These are phyloP conservation scores for Lumnitzera racemosa DNA, from an alignment of 345 rosid species.

Conservation along the genomic window DNA sequence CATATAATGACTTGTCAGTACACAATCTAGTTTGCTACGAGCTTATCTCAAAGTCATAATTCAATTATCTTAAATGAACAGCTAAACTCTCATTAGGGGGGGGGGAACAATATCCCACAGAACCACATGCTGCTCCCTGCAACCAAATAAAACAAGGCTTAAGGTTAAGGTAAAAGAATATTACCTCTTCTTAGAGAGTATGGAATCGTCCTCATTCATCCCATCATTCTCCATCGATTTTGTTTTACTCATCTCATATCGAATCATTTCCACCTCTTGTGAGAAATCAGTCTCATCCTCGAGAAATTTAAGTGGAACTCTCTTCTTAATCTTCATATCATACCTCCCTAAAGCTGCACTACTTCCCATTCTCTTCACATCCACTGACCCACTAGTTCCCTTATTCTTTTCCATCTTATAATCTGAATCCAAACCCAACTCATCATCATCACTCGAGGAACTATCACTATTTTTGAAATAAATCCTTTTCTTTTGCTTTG, in stretches of 20 bases:
- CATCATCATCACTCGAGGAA: slow-evolving; percentile 62
- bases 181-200: slow-evolving; percentile 60
- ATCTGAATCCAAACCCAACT: slow-evolving; percentile 21
- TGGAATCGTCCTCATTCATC: slow-evolving; percentile 22
- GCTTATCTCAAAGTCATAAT: too few relatives aligned
- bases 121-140: too few relatives aligned
- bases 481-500: slow-evolving; percentile 11
- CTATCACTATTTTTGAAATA: slow-evolving; percentile 31
- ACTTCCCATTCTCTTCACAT: slow-evolving; percentile 50
- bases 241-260: slow-evolving; percentile 46
- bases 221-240: slow-evolving; percentile 29
- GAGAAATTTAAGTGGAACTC: slow-evolving; percentile 48
- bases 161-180: neutral
- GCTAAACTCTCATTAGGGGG: too few relatives aligned
- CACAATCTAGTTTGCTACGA: too few relatives aligned
- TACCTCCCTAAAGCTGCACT: slow-evolving; percentile 68
- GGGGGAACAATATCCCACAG: too few relatives aligned
- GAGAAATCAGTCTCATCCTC: slow-evolving; percentile 50
- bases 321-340: slow-evolving; percentile 57
- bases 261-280: slow-evolving; percentile 45
- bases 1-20: too few relatives aligned
- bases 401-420: slow-evolving; percentile 15
- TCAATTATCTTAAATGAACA: too few relatives aligned
- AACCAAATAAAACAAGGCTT: too few relatives aligned
- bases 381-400: slow-evolving; percentile 33